Evolutionary conservation across 2,329 filamentous ascomycete species (phyloP), one percentile per base, ranked within the genome.

Genomic region (Colletotrichum paranaense): DNA sequence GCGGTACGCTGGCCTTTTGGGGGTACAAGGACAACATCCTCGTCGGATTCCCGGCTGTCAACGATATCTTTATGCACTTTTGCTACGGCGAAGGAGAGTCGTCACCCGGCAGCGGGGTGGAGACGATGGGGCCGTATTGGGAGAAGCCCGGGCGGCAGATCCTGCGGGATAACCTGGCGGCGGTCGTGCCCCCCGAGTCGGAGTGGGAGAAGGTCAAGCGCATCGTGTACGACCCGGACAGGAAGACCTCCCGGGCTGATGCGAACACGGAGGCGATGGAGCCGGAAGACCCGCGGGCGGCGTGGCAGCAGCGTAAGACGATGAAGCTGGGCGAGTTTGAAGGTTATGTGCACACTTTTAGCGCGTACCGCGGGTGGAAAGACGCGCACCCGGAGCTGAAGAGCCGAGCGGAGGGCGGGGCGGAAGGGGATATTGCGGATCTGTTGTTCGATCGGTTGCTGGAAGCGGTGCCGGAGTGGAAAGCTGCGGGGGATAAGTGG

Each of bases 11-110:
- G n/a, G 90, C 90, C 0, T 90, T 91, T 78, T 92, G 88, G 89
- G 90, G 90, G 2, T 93, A 93, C 80, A 90, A 89, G 77, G 91
- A 93, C 80, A 90, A 89, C 77, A 83, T 90, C 42, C 85, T 93
- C 64, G 80, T 90, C 19, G 86, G 88, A 26, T 85, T 85, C 75
- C 86, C 88, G 7, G 77, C 78, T 42, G 89, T 89, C 19, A 90
- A 87, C 28, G 78, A 79, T 57, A 84, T 92, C 28, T 84, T 92
- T 77, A 82, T 89, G 77, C 80, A 82, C 32, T 92, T 89, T 75
- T 85, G 87, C 72, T 92, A 92, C 81, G 87, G 85, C 7, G 78
- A 83, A 19, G 84, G 82, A 38, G 84, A 88, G 38, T 83, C 84
- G 14, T 80, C 79, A 26, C 81, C 82, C 5, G 85, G 86, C 0